Base-by-base conservation (phyloP, 805 yeast species). In the Candida sakaeoensis region DNA sequence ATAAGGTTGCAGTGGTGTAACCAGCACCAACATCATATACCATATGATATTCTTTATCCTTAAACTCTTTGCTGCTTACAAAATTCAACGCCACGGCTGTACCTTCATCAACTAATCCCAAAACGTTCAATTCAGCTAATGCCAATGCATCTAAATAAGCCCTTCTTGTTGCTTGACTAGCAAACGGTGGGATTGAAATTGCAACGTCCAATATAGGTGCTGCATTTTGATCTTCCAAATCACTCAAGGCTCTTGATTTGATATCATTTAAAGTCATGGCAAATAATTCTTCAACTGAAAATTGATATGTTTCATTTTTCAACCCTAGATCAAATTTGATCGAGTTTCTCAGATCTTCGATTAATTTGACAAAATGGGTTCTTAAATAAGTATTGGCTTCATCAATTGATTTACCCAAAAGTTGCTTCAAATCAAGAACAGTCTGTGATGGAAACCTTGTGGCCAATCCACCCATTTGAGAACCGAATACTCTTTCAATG, bases 11-110 rank as follows among this genome's bases (percentile, higher is more conserved):
- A 40, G 82, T 78, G 0, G 95, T 85, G 1, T 95, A 82, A 1
- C 95, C 95, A 4, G 96, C 91, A 34, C 99, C 99, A 76, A 85
- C 77, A 58, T 93, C 99, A 56, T 82, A 88, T 25, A 93, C 74
- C 36, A 88, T 56, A 55, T 85, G 85, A 52, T 79, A 73, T 50
- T 77, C 78, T 2, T 69, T 72, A 15, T 54, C 50, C 3, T 58
- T 58, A 5, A 59, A 54, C 25, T 61, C 60, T 44, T 74, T 74
- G 33, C 75, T 72, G 23, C 85, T 70, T 1, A 87, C 86, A 57
- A 79, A 90, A 53, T 88, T 86, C 32, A 86, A 62, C 1, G 95
- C 96, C 12, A 87, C 88, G 2, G 98, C 93, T n/a, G 87, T 64
- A 12, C 96, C 97, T 58, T 91, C 97, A 54, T 85, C 90, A 2